Evolutionary conservation across 805 yeast species (phyloP).

Genomic region (Zygotorulaspora danielsina): DNA sequence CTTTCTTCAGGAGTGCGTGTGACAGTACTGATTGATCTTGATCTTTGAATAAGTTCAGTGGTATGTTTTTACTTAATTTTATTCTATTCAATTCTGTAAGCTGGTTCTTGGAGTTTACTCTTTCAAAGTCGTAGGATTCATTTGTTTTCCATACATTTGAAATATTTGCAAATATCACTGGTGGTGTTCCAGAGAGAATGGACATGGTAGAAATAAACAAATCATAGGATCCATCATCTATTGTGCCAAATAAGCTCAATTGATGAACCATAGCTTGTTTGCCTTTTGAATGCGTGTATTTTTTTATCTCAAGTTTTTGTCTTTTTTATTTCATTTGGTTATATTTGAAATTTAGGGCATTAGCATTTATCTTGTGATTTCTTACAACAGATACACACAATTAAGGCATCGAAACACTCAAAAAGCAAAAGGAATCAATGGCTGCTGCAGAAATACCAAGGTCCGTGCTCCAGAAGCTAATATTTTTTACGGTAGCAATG

Average conservation of each 20-base stretch:
- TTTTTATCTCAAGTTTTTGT: background rate
- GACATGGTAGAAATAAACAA: conserved; percentile 30
- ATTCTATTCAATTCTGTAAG: conserved; percentile 33
- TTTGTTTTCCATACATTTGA: conserved; percentile 31
- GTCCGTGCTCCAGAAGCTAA: conserved; percentile 58
- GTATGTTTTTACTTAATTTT: conserved; percentile 25
- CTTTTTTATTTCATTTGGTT: background rate
- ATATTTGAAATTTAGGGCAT: background rate
- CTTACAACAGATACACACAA: background rate
- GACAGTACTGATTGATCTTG: conserved; percentile 13
- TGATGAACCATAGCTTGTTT: conserved; percentile 32
- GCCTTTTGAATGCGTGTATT: too few species aligned
- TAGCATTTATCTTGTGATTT: background rate
- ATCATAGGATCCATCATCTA: conserved; percentile 31
- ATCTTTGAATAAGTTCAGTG: conserved; percentile 15
- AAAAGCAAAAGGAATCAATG: conserved; percentile 21
- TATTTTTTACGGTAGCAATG: conserved; percentile 75
- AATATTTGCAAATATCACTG: conserved; percentile 27
- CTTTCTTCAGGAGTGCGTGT: conserved; percentile 18
- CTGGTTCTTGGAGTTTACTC: conserved; percentile 30
- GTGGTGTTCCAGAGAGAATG: conserved; percentile 30
- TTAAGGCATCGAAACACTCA: background rate
- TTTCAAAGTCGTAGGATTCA: conserved; percentile 25
- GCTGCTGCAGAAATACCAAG: conserved; percentile 41
- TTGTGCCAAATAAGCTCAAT: conserved; percentile 27